Conservation (phyloP, 2,329 filamentous ascomycete genomes). For the Diplodia intermedia region DNA sequence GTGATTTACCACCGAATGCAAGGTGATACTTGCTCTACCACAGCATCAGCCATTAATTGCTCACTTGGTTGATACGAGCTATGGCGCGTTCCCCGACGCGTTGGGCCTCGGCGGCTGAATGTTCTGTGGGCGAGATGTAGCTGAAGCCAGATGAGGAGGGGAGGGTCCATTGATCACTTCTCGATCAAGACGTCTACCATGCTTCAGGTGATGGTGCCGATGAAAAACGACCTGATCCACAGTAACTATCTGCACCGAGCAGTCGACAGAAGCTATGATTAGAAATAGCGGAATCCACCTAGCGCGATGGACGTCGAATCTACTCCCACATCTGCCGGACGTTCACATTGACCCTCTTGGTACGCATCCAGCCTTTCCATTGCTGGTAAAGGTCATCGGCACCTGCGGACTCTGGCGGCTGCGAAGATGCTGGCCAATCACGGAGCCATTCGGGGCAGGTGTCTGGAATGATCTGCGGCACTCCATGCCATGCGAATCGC, state of each 20-base stretch:
- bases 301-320: not conserved
- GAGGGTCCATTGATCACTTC: not conserved
- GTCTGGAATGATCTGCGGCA: slow-evolving; percentile 80
- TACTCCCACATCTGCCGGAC: slow-evolving; percentile 82
- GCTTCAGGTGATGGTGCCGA: not conserved
- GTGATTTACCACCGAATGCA: not conserved
- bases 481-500: slow-evolving; percentile 92
- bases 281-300: not conserved
- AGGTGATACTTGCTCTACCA: not conserved
- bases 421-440: slow-evolving; percentile 70
- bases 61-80: not conserved
- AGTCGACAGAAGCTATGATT: not conserved
- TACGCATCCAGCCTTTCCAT: slow-evolving; percentile 87
- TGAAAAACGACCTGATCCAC: not conserved
- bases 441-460: slow-evolving; percentile 79
- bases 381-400: slow-evolving; percentile 58
- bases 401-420: not conserved
- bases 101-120: not conserved
- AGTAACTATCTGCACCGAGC: not conserved
- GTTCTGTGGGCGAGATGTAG: not conserved
- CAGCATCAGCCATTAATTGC: not conserved
- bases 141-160: not conserved
- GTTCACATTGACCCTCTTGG: slow-evolving; percentile 90
- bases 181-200: not conserved
- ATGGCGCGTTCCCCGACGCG: not conserved